Conservation (phyloP, 768 basidiomycete genomes). For the Mycena rebaudengoi region DNA sequence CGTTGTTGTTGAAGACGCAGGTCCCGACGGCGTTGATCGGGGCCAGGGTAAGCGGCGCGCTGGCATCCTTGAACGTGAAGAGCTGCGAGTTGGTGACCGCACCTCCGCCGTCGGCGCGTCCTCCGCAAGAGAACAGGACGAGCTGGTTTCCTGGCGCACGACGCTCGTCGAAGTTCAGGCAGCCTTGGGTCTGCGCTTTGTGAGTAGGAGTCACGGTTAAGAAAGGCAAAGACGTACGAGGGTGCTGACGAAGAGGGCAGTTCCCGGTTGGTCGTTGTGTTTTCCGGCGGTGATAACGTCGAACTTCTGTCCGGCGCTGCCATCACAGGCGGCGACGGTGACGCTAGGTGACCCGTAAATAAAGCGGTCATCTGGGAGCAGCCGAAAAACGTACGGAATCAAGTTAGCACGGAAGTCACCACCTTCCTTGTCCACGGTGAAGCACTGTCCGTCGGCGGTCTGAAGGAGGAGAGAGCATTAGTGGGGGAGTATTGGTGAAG, state of each 20-base stretch:
- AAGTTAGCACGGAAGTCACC: slow-evolving; percentile 35
- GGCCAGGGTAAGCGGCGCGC: slow-evolving; percentile 15
- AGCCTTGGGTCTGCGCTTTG: slow-evolving; percentile 25
- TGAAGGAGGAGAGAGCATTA: too few species aligned
- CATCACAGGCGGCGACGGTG: slow-evolving; percentile 20
- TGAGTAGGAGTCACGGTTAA: neutral
- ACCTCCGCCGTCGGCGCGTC: slow-evolving; percentile 32
- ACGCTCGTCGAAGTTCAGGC: slow-evolving; percentile 34
- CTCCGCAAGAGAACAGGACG: slow-evolving; percentile 35
- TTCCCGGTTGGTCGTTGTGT: slow-evolving; percentile 29
- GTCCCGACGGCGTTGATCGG: slow-evolving; percentile 24
- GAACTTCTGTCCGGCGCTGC: slow-evolving; percentile 29
- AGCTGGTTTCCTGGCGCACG: slow-evolving; percentile 32
- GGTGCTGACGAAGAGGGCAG: slow-evolving; percentile 30
- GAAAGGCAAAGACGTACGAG: slow-evolving; percentile 3
- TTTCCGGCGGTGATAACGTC: slow-evolving; percentile 31
- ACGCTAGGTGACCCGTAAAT: too few species aligned
- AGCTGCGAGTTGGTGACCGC: slow-evolving; percentile 32
- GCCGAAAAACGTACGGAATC: too few species aligned
- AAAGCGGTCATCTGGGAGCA: too few species aligned
- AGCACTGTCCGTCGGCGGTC: slow-evolving; percentile 31
- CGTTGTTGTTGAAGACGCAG: slow-evolving; percentile 27
- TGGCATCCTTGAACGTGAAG: slow-evolving; percentile 24
- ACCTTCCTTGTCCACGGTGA: slow-evolving; percentile 19
- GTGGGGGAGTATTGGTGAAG: too few species aligned